phyloP scores from a whole-genome alignment of 2,329 filamentous ascomycete species.

The Ilyonectria mors-panacis region DNA sequence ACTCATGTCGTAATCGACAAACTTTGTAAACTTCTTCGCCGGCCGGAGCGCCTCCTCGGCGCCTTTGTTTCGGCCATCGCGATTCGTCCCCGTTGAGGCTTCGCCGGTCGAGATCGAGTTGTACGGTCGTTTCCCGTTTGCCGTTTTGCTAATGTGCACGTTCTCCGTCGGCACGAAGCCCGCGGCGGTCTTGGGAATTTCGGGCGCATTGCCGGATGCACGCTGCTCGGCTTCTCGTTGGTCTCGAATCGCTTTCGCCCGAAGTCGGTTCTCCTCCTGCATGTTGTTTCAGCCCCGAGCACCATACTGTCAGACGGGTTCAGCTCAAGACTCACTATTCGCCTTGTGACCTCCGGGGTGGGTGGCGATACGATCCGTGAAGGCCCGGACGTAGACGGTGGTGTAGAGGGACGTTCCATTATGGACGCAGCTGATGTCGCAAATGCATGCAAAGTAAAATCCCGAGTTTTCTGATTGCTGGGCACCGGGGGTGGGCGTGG shows the following conservation, averaged over 20 bases:
- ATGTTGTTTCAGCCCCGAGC: conserved; percentile 12
- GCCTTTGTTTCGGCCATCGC: conserved; percentile 74
- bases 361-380: conserved; percentile 60
- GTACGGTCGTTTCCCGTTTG: conserved; percentile 77
- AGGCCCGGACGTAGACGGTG: conserved; percentile 55
- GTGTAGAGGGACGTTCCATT: conserved; percentile 66
- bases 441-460: not conserved
- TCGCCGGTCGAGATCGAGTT: conserved; percentile 69
- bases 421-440: conserved; percentile 6
- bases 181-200: conserved; percentile 68
- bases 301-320: rapidly evolving
- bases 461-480: not conserved
- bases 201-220: conserved; percentile 58
- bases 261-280: conserved; percentile 89
- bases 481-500: not conserved
- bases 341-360: conserved; percentile 68
- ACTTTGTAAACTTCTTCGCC: conserved; percentile 91
- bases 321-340: conserved; percentile 62
- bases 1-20: conserved; percentile 97
- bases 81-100: conserved; percentile 70
- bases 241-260: conserved; percentile 88
- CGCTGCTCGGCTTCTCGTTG: conserved; percentile 76
- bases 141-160: conserved; percentile 66
- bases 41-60: conserved; percentile 74
- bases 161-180: conserved; percentile 80